Evolutionary conservation across 2,329 filamentous ascomycete genomes (phyloP).

Genomic region (Colletotrichum lini): DNA sequence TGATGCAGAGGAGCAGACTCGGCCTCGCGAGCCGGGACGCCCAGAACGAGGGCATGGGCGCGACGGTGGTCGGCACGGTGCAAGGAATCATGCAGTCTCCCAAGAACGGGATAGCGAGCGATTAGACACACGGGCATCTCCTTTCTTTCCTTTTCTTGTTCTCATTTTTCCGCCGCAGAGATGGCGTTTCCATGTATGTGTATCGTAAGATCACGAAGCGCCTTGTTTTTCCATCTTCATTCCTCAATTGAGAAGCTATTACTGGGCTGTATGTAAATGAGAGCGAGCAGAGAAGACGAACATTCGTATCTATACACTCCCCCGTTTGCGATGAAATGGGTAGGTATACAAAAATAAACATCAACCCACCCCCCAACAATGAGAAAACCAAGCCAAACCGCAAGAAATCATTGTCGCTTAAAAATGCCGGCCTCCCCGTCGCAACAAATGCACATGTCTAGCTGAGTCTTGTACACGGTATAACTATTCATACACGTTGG

Average conservation of each 20-base stretch:
- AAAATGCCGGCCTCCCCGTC: slow-evolving; percentile 5
- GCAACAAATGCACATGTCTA: slow-evolving; percentile 1
- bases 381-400: no score
- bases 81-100: slow-evolving; percentile 30
- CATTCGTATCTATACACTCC: slow-evolving; percentile 11
- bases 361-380: neutral
- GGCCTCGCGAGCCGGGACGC: slow-evolving; percentile 46
- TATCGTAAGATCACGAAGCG: neutral
- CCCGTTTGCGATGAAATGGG: no score
- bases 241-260: neutral
- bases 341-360: neutral
- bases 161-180: neutral
- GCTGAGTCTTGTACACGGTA: slow-evolving; percentile 9
- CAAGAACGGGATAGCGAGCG: slow-evolving; percentile 13
- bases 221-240: neutral
- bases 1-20: slow-evolving; percentile 46
- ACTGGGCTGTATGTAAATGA: neutral
- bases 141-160: neutral
- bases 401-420: slow-evolving; percentile 2
- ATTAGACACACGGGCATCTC: neutral
- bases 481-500: slow-evolving; percentile 16
- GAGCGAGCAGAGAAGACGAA: neutral
- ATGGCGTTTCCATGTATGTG: no score
- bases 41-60: slow-evolving; percentile 45
- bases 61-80: slow-evolving; percentile 41